These are phyloP conservation scores for Wickerhamiella vanderwaltii DNA, from an alignment of 805 yeast genomes.

Conservation along the genomic window DNA sequence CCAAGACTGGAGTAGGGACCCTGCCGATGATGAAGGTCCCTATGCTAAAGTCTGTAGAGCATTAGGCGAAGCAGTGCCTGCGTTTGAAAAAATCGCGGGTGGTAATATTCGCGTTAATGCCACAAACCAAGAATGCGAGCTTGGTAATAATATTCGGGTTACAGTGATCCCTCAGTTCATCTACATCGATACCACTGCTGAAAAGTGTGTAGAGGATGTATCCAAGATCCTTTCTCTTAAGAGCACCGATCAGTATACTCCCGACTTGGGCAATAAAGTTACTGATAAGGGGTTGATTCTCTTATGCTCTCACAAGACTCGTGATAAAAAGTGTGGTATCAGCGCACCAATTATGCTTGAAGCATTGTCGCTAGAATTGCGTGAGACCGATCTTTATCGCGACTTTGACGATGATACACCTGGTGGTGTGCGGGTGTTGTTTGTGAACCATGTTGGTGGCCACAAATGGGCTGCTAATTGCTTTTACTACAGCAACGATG, in stretches of 20 bases:
- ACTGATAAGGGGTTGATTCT: conserved; percentile 34
- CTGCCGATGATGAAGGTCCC: conserved; percentile 31
- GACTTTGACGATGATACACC: conserved; percentile 66
- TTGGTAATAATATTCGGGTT: conserved; percentile 13
- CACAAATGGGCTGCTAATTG: conserved; percentile 91
- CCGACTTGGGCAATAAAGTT: conserved; percentile 30
- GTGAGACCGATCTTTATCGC: conserved; percentile 60
- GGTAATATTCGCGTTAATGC: conserved; percentile 22
- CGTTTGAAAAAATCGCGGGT: conserved; percentile 16
- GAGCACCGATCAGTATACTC: conserved; percentile 14
- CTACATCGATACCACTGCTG: conserved; percentile 27
- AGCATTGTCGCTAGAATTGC: conserved; percentile 58
- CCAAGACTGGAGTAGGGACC: conserved; percentile 73
- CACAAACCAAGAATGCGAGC: conserved; percentile 21
- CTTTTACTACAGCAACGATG: conserved; percentile 56
- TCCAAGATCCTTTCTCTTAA: conserved; percentile 12
- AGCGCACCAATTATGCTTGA: conserved; percentile 85
- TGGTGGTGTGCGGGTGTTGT: conserved; percentile 60
- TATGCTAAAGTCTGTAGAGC: conserved; percentile 27
- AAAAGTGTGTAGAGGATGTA: conserved; percentile 21
- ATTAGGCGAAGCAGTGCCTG: conserved; percentile 24
- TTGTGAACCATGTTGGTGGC: conserved; percentile 85
- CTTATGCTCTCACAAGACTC: conserved; percentile 77
- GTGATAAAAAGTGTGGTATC: conserved; percentile 88
- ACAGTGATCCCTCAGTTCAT: conserved; percentile 22